phyloP scores from a whole-genome alignment of 306 rosid species.

The Ziziphus jujuba region DNA sequence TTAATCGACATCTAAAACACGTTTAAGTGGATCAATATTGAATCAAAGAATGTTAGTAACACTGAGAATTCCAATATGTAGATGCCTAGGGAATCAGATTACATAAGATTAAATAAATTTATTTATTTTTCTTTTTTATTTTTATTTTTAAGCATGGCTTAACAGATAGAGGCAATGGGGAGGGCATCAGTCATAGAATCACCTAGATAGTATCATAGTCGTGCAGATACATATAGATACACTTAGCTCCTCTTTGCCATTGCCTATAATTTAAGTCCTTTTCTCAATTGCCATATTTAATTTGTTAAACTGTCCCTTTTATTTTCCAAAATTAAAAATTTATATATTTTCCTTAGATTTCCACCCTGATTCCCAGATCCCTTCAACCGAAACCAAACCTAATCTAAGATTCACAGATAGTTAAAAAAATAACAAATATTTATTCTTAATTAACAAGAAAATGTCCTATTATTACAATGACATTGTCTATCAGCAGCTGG shows the following conservation, averaged over 20 bases:
- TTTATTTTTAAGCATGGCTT: too few relatives aligned
- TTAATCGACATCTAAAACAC: not conserved
- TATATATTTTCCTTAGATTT: not conserved
- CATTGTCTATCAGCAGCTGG: conserved; percentile 42
- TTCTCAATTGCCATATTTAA: not conserved
- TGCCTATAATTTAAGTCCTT: not conserved
- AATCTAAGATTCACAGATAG: conserved; percentile 3
- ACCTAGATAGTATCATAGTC: too few relatives aligned
- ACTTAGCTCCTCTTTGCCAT: not conserved
- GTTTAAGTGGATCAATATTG: too few relatives aligned
- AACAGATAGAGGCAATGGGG: too few relatives aligned
- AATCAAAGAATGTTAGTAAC: too few relatives aligned
- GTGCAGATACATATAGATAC: too few relatives aligned
- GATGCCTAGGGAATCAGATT: too few relatives aligned
- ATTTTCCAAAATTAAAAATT: not conserved
- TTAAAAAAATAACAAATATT: not conserved
- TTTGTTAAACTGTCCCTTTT: not conserved
- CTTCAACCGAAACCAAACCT: not conserved
- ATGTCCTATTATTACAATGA: not conserved
- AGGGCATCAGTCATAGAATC: not conserved
- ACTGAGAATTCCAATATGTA: too few relatives aligned
- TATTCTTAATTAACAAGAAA: not conserved
- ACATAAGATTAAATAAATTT: too few relatives aligned
- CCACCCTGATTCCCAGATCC: not conserved
- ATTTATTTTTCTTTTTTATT: too few relatives aligned